These are phyloP conservation scores for Zymoseptoria passerinii DNA, from an alignment of 2,329 filamentous ascomycete genomes.

Conservation along the genomic window DNA sequence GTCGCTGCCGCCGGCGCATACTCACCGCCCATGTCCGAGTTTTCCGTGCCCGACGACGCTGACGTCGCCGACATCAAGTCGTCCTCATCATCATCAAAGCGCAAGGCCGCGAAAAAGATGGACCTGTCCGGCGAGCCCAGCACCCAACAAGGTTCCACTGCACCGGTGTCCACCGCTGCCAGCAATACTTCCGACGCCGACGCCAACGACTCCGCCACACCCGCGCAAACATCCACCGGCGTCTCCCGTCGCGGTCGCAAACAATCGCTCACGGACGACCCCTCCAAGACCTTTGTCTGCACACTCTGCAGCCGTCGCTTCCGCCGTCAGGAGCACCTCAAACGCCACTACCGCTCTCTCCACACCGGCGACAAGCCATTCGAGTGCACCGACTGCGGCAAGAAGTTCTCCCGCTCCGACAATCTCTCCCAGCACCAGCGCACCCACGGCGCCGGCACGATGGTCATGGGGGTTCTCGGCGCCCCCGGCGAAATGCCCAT, in stretches of 20 bases:
- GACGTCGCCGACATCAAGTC: slow-evolving; percentile 20
- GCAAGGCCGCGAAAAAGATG: slow-evolving; percentile 25
- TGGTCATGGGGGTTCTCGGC: slow-evolving; percentile 75
- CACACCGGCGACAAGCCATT: slow-evolving; percentile 99
- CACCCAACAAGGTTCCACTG: slow-evolving; percentile 27
- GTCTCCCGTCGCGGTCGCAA: slow-evolving; percentile 91
- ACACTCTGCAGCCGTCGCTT: slow-evolving; percentile 94
- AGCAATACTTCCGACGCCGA: slow-evolving; percentile 20
- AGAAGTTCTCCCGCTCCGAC: slow-evolving; percentile 97
- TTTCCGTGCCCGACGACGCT: slow-evolving; percentile 28
- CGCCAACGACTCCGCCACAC: slow-evolving; percentile 22
- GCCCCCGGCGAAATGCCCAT: slow-evolving; percentile 21
- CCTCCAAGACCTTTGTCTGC: slow-evolving; percentile 96
- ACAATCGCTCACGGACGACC: slow-evolving; percentile 95
- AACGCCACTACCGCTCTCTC: slow-evolving; percentile 95
- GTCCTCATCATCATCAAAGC: slow-evolving; percentile 11
- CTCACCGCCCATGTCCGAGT: slow-evolving; percentile 51
- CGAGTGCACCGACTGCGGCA: slow-evolving; percentile 93
- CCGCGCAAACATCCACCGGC: slow-evolving; percentile 36
- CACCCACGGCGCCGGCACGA: slow-evolving; percentile 82
- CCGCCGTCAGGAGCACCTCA: slow-evolving; percentile 95
- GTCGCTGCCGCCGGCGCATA: slow-evolving; percentile 51
- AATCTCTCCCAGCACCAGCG: slow-evolving; percentile 94
- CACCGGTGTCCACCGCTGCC: slow-evolving; percentile 37
- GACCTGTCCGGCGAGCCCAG: slow-evolving; percentile 43